phyloP scores from a whole-genome alignment of 2,329 filamentous ascomycete species.

The Aspergillus spinulosporus region DNA sequence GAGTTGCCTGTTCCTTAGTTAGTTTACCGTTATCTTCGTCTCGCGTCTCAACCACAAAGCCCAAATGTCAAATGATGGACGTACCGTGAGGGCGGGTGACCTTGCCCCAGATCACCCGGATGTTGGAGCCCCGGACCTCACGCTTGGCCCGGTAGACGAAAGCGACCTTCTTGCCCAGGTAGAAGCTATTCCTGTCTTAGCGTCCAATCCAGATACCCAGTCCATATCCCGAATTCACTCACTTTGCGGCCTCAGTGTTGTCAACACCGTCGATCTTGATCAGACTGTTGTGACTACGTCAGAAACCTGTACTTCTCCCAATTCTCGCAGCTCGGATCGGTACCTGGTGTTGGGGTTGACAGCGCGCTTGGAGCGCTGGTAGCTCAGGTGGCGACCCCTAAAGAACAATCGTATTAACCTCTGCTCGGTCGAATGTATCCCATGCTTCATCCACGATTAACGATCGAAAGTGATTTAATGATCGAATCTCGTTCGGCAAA shows the following conservation, averaged over 20 bases:
- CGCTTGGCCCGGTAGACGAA: slow-evolving; percentile 96
- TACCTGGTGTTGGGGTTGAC: slow-evolving; percentile 79
- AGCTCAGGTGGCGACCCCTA: slow-evolving; percentile 97
- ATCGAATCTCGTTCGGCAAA: slow-evolving; percentile 20
- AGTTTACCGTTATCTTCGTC: slow-evolving; percentile 3
- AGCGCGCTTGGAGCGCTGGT: slow-evolving; percentile 91
- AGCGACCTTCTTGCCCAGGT: slow-evolving; percentile 97
- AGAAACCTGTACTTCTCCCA: slow-evolving; percentile 23
- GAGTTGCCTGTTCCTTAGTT: slow-evolving; percentile 71
- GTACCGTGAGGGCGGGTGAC: slow-evolving; percentile 92
- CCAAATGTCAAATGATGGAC: slow-evolving; percentile 28
- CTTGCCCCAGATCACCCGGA: slow-evolving; percentile 99
- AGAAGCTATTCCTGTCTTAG: slow-evolving; percentile 63
- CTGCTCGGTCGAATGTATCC: slow-evolving; percentile 21
- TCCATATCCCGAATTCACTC: slow-evolving; percentile 34
- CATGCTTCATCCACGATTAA: slow-evolving; percentile 14
- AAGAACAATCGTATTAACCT: slow-evolving; percentile 39
- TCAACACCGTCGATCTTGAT: slow-evolving; percentile 99
- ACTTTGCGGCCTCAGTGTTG: slow-evolving; percentile 83
- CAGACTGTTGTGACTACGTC: slow-evolving; percentile 57
- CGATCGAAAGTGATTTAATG: slow-evolving; percentile 13
- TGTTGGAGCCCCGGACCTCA: slow-evolving; percentile 96
- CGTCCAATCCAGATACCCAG: slow-evolving; percentile 11
- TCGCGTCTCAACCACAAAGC: neutral
- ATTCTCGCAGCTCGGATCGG: slow-evolving; percentile 18